Conservation (phyloP, 1,284 basidiomycete genomes). For the Leccinum fallax region DNA sequence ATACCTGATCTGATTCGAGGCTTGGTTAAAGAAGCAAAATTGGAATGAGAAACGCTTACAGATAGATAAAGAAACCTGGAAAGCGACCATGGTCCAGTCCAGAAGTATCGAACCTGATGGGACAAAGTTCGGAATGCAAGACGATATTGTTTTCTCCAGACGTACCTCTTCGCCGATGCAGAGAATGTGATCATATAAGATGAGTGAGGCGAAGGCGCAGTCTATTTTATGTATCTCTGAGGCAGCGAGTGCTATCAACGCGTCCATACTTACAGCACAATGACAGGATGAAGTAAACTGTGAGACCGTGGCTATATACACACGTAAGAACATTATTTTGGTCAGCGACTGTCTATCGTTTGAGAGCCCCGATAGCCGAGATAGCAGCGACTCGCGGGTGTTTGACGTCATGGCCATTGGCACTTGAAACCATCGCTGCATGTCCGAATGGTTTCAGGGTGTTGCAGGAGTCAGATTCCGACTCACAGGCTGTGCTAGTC, state of each 20-base stretch:
- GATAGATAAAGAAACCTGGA: slow-evolving; percentile 11
- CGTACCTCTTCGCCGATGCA: slow-evolving; percentile 14
- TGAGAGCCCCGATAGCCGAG: background rate
- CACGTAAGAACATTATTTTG: background rate
- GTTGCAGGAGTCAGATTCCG: background rate
- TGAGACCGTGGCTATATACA: background rate
- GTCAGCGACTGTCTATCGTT: background rate
- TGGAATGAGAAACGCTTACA: background rate
- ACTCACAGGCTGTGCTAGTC: background rate
- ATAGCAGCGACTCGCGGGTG: background rate
- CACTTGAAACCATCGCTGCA: background rate
- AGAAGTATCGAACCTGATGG: slow-evolving; percentile 15
- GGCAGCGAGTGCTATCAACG: background rate
- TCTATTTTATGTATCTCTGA: background rate
- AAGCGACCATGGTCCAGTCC: slow-evolving; percentile 11
- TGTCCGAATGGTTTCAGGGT: background rate
- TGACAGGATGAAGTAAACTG: background rate
- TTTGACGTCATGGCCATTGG: background rate
- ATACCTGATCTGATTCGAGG: slow-evolving; percentile 13
- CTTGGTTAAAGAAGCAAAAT: background rate
- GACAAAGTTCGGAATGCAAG: background rate
- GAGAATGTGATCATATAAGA: slow-evolving; percentile 12
- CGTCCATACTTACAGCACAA: background rate
- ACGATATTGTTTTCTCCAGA: background rate
- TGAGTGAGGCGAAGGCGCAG: slow-evolving; percentile 2